Percentiles rank a stretch among this genome's conserved stretches.
Evolutionary conservation across 2,329 filamentous ascomycete genomes (phyloP).

Genomic region (Colletotrichum sp.): DNA sequence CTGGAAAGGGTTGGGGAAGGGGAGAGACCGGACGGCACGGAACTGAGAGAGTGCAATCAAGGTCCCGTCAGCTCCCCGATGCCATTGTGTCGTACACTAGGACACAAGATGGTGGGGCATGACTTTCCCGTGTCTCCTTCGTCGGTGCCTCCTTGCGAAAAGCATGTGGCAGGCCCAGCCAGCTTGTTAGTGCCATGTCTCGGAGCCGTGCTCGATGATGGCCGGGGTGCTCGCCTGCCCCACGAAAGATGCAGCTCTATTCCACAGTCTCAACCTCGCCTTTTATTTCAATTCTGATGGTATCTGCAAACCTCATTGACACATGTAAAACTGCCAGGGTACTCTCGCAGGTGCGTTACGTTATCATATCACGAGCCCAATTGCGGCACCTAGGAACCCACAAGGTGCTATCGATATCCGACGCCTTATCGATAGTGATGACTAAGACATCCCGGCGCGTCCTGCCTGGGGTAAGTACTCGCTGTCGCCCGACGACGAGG

Average conservation of each 20-base stretch:
- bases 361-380: not conserved
- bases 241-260: not conserved
- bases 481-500: conserved; percentile 1
- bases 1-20: not conserved
- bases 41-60: not conserved
- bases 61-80: not conserved
- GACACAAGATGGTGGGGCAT: not conserved
- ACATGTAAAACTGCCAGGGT: not conserved
- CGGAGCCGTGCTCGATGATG: not conserved
- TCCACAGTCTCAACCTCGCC: not conserved
- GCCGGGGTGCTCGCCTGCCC: not conserved
- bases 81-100: not conserved
- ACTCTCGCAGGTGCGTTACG: not conserved
- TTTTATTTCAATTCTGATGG: not conserved
- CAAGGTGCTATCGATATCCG: conserved; percentile 4
- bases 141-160: not conserved
- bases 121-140: not conserved
- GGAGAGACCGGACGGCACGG: not conserved
- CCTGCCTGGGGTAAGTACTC: not conserved
- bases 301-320: not conserved
- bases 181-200: not conserved
- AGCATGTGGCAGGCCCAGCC: conserved; percentile 8
- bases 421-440: not conserved
- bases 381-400: not conserved
- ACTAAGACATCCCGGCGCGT: conserved; percentile 3